A percentile compares a stretch with the other conserved stretches of the same genome.
These are phyloP conservation scores for Lipomyces oligophaga DNA, from an alignment of 805 yeast species.

Conservation along the genomic window DNA sequence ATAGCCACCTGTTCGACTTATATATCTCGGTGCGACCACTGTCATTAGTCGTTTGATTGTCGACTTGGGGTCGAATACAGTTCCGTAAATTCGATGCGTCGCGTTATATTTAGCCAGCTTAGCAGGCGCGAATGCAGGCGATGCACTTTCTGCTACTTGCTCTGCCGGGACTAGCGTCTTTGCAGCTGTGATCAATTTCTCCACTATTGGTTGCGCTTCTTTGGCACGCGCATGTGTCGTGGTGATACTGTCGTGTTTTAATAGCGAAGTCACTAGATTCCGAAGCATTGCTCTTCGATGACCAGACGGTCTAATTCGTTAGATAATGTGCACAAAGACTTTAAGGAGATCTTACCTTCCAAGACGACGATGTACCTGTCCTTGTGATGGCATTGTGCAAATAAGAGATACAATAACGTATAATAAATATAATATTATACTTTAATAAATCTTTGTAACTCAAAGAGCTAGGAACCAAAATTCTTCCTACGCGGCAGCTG, in stretches of 20 bases:
- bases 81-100: slow-evolving; percentile 38
- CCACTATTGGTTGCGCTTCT: slow-evolving; percentile 60
- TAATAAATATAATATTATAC: too few relatives aligned
- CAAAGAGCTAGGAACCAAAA: too few relatives aligned
- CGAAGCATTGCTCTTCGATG: slow-evolving; percentile 39
- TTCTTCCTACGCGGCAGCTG: too few relatives aligned
- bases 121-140: too few relatives aligned
- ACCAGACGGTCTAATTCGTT: slow-evolving; percentile 6
- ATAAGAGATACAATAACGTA: too few relatives aligned
- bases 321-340: background rate
- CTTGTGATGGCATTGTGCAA: slow-evolving; percentile 26
- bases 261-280: slow-evolving; percentile 61
- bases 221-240: slow-evolving; percentile 76
- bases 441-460: too few relatives aligned
- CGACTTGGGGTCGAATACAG: slow-evolving; percentile 48
- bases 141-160: too few relatives aligned
- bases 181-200: slow-evolving; percentile 59
- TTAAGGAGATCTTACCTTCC: slow-evolving; percentile 16
- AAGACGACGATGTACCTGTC: slow-evolving; percentile 25
- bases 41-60: slow-evolving; percentile 62
- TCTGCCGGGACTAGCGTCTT: slow-evolving; percentile 42
- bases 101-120: too few relatives aligned
- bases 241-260: slow-evolving; percentile 65
- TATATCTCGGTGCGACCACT: slow-evolving; percentile 62
- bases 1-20: slow-evolving; percentile 68